Percentiles rank a stretch among this genome's conserved stretches.
Evolutionary conservation across 768 basidiomycete genomes (phyloP).

Genomic region (Boletus vinaceobasis): DNA sequence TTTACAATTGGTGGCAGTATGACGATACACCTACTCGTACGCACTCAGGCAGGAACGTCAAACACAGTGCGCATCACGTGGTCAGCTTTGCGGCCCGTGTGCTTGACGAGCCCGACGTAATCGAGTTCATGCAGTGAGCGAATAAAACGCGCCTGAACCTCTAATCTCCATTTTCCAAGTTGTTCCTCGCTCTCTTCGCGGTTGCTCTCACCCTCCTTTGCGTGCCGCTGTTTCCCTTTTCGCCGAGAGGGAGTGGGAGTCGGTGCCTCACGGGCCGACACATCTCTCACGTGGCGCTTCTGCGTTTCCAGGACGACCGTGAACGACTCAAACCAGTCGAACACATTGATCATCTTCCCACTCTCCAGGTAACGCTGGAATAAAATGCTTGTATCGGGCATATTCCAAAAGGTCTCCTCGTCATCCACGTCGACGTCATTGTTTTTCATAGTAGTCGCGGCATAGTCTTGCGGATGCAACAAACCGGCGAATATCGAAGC

Average conservation of each 20-base stretch:
- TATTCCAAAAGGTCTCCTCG: conserved; percentile 41
- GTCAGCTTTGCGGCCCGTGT: conserved; percentile 73
- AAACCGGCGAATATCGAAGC: conserved; percentile 60
- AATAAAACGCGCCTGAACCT: conserved; percentile 76
- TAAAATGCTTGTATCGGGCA: conserved; percentile 74
- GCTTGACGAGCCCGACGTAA: conserved; percentile 75
- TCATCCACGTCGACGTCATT: conserved; percentile 22
- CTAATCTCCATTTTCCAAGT: conserved; percentile 52
- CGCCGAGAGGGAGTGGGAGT: conserved; percentile 18
- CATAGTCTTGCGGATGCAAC: conserved; percentile 53
- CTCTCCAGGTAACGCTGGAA: conserved; percentile 76
- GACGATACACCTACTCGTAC: conserved; percentile 15
- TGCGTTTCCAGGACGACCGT: conserved; percentile 62
- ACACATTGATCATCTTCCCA: conserved; percentile 80
- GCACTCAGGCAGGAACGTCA: conserved; percentile 35
- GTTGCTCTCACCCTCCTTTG: conserved; percentile 18
- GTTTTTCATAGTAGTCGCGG: not conserved
- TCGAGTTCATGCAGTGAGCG: conserved; percentile 80
- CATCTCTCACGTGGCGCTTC: conserved; percentile 15
- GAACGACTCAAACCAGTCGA: conserved; percentile 87
- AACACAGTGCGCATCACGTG: conserved; percentile 70
- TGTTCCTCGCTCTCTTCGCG: conserved; percentile 31
- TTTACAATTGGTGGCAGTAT: not conserved
- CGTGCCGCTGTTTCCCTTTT: conserved; percentile 25
- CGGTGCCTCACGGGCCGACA: not conserved